Evolutionary conservation across 768 basidiomycete genomes (phyloP).

Genomic region (Trametes gibbosa): DNA sequence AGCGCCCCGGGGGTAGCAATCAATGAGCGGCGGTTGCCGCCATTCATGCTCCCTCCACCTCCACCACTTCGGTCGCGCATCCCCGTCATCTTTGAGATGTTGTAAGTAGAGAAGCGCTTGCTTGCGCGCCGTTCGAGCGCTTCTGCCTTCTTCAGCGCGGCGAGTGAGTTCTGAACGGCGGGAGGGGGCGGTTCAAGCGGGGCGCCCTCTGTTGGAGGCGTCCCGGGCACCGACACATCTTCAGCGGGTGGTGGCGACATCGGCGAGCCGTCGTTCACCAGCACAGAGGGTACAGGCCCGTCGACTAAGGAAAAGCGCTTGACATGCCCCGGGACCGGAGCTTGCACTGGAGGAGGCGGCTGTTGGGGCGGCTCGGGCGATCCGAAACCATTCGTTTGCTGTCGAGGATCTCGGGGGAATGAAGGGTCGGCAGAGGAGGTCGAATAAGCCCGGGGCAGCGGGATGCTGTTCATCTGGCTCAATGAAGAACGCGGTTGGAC

Average conservation of each 20-base stretch:
- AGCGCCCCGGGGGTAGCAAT: slow-evolving; percentile 56
- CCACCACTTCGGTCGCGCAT: slow-evolving; percentile 33
- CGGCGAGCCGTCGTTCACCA: slow-evolving; percentile 49
- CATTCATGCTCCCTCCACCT: slow-evolving; percentile 31
- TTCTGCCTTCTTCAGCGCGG: slow-evolving; percentile 84
- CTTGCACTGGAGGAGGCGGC: slow-evolving; percentile 10
- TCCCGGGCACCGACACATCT: background rate
- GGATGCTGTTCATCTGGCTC: slow-evolving; percentile 4
- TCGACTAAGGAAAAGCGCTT: slow-evolving; percentile 82
- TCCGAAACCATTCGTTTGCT: slow-evolving; percentile 15
- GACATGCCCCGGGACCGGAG: slow-evolving; percentile 52
- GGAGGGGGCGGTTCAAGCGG: slow-evolving; percentile 41
- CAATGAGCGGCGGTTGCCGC: slow-evolving; percentile 65
- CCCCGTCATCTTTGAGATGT: slow-evolving; percentile 90
- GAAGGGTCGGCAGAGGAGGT: slow-evolving; percentile 12
- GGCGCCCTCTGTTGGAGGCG: slow-evolving; percentile 20
- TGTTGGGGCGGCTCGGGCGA: slow-evolving; percentile 1
- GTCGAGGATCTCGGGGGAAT: slow-evolving; percentile 13
- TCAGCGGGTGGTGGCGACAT: slow-evolving; percentile 9
- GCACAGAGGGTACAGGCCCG: slow-evolving; percentile 53
- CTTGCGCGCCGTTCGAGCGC: slow-evolving; percentile 87
- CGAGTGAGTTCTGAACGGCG: slow-evolving; percentile 76
- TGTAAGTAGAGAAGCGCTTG: slow-evolving; percentile 94
- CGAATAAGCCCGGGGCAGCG: slow-evolving; percentile 16
- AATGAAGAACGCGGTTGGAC: slow-evolving; percentile 14